Conservation (phyloP, 108 stramenopile species). For the Nitzschia sp. region DNA sequence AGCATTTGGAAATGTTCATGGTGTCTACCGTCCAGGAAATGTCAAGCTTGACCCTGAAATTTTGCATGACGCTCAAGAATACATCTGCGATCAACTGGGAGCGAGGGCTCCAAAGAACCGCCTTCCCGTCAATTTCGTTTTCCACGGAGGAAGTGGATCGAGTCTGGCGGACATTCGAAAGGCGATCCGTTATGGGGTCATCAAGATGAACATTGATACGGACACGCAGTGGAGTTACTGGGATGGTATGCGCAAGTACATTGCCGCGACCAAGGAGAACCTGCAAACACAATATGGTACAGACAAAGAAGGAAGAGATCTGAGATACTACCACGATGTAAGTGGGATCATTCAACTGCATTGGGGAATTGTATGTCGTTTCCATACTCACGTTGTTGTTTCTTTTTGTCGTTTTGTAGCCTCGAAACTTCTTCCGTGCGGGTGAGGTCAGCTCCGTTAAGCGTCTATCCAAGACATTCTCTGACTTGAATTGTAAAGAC, state of each 20-base stretch:
- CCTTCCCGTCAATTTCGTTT: conserved; percentile 87
- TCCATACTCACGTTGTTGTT: background rate
- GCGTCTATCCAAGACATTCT: conserved; percentile 76
- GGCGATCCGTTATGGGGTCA: conserved; percentile 82
- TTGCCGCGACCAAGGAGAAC: conserved; percentile 73
- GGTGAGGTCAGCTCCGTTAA: conserved; percentile 86
- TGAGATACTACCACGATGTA: conserved; percentile 96
- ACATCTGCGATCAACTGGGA: conserved; percentile 84
- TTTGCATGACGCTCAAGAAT: conserved; percentile 77
- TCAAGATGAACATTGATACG: conserved; percentile 98
- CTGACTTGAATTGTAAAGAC: conserved; percentile 88
- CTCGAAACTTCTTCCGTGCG: conserved; percentile 89
- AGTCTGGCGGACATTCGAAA: conserved; percentile 78
- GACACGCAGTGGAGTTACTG: conserved; percentile 95
- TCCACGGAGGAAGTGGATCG: conserved; percentile 93
- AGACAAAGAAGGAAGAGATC: conserved; percentile 90
- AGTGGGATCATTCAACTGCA: conserved; percentile 5
- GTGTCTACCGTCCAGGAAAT: conserved; percentile 92
- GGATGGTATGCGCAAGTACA: conserved; percentile 80
- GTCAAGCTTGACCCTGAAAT: conserved; percentile 89
- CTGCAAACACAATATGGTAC: conserved; percentile 92
- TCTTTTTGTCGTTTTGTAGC: conserved; percentile 42
- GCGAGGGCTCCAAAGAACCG: conserved; percentile 67
- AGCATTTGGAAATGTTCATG: conserved; percentile 94
- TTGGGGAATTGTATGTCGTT: no score